Evolutionary conservation across 352 stramenopile genomes (phyloP).

Genomic region (Globisporangium barbulae): DNA sequence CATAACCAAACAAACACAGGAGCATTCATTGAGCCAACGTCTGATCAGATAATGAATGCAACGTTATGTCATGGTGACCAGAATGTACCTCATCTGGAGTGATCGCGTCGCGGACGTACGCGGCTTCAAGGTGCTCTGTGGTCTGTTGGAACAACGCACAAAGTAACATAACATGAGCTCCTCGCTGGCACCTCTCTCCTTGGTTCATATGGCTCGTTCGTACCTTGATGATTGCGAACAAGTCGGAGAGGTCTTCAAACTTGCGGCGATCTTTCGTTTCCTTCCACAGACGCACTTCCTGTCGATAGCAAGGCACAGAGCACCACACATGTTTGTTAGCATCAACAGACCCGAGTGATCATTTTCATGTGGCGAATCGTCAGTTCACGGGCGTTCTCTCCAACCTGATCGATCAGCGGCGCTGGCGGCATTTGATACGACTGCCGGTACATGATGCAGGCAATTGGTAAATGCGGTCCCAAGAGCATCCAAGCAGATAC

Average conservation of each 20-base stretch:
- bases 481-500: neutral
- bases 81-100: constrained; percentile 78
- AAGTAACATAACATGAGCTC: neutral
- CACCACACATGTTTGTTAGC: neutral
- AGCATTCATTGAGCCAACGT: too few relatives aligned
- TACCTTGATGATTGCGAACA: constrained; percentile 97
- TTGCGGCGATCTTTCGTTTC: constrained; percentile 85
- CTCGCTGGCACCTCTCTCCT: neutral
- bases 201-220: neutral
- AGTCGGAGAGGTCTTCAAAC: constrained; percentile 86
- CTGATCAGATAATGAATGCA: neutral
- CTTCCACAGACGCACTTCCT: constrained; percentile 81
- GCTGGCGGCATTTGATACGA: constrained; percentile 23
- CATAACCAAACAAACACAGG: neutral
- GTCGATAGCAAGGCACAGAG: neutral
- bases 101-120: constrained; percentile 95
- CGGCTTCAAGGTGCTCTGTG: constrained; percentile 96
- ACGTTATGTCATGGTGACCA: neutral
- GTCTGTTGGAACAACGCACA: constrained; percentile 36
- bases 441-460: constrained; percentile 13
- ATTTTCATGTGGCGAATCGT: neutral
- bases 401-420: constrained; percentile 30
- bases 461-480: neutral
- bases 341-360: neutral
- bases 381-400: neutral